A percentile compares a stretch with the other conserved stretches of the same genome.
Evolutionary conservation across 2,329 filamentous ascomycete genomes (phyloP).

Genomic region (Celoporthe dispersa): DNA sequence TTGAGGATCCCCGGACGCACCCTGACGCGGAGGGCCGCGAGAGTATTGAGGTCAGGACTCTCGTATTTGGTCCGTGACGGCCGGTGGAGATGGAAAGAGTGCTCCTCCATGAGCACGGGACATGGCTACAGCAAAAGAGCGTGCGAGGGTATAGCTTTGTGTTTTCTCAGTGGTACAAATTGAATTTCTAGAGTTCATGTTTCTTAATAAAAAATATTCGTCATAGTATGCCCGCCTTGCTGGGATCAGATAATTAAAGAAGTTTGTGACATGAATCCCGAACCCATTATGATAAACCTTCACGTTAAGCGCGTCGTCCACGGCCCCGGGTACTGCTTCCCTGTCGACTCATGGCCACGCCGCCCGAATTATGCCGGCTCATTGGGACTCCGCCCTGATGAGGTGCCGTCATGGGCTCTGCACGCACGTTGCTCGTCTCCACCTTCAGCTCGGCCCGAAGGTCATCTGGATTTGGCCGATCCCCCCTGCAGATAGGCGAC

Average conservation of each 20-base stretch:
- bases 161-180: neutral
- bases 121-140: neutral
- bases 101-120: neutral
- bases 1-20: constrained; percentile 74
- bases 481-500: constrained; percentile 52
- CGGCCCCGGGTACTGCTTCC: constrained; percentile 57
- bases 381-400: constrained; percentile 50
- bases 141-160: neutral
- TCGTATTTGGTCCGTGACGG: constrained; percentile 73
- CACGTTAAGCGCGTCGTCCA: constrained; percentile 36
- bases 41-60: constrained; percentile 86
- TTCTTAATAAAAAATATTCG: neutral
- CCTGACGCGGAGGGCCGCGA: constrained; percentile 73
- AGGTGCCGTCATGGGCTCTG: constrained; percentile 41
- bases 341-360: constrained; percentile 61
- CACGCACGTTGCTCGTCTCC: constrained; percentile 49
- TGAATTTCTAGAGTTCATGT: neutral
- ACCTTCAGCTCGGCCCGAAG: constrained; percentile 56
- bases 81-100: neutral
- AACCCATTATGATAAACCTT: neutral
- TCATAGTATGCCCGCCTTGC: constrained; percentile 4
- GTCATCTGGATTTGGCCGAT: constrained; percentile 53
- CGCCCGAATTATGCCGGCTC: constrained; percentile 62
- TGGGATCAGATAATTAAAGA: neutral
- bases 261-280: neutral